These are phyloP conservation scores for Calonectria crousiana DNA, from an alignment of 2,329 filamentous ascomycete species.

Conservation along the genomic window DNA sequence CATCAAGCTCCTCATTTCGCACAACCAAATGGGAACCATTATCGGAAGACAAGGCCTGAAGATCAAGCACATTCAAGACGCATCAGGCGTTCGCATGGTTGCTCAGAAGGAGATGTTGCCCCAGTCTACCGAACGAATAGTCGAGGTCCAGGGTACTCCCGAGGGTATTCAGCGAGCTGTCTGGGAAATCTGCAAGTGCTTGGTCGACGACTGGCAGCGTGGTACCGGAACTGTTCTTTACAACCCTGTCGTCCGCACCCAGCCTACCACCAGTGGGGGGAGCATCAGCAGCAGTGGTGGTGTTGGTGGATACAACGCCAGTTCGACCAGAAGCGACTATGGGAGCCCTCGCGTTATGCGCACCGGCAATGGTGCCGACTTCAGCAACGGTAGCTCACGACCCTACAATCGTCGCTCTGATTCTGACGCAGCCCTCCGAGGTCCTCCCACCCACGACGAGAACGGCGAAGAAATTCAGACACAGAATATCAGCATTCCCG, in stretches of 20 bases:
- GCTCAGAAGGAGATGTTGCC: conserved; percentile 99
- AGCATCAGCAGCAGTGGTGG: conserved; percentile 59
- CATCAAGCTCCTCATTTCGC: conserved; percentile 97
- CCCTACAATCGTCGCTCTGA: conserved; percentile 84
- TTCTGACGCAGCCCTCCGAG: conserved; percentile 82
- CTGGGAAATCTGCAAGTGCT: conserved; percentile 99
- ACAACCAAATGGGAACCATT: conserved; percentile 99
- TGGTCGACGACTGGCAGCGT: conserved; percentile 97
- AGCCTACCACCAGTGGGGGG: conserved; percentile 67
- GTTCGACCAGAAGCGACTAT: conserved; percentile 65
- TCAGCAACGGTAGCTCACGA: conserved; percentile 81
- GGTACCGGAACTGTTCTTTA: conserved; percentile 97
- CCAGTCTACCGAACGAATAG: conserved; percentile 97
- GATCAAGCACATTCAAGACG: conserved; percentile 99
- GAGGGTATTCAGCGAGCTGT: conserved; percentile 95
- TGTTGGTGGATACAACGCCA: conserved; percentile 49
- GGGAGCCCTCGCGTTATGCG: conserved; percentile 83
- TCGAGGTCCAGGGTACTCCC: conserved; percentile 94
- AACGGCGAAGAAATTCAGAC: conserved; percentile 98
- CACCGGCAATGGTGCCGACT: conserved; percentile 97
- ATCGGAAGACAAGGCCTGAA: conserved; percentile 96
- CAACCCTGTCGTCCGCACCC: conserved; percentile 93
- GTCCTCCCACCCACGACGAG: conserved; percentile 90
- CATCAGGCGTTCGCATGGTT: conserved; percentile 97
- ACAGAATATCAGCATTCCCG: conserved; percentile 99